A percentile compares a stretch with the other conserved stretches of the same genome.
These are phyloP conservation scores for Trichoderma asperellum DNA, from an alignment of 2,329 filamentous ascomycete genomes.

Conservation along the genomic window DNA sequence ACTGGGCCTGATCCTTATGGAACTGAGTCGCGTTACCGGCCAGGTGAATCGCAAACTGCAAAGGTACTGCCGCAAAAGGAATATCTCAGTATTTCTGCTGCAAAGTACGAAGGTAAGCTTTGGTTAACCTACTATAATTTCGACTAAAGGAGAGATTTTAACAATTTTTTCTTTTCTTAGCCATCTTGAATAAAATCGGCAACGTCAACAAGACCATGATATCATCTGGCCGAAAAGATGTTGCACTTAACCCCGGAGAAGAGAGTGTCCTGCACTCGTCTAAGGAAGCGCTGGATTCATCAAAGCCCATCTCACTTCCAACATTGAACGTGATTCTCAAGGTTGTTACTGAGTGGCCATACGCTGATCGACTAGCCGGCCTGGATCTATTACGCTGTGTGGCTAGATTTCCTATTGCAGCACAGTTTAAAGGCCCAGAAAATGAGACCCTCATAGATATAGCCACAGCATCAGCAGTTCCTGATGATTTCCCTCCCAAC, in stretches of 20 bases:
- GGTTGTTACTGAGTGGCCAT: constrained; percentile 78
- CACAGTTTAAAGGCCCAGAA: constrained; percentile 58
- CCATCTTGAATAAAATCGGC: constrained; percentile 75
- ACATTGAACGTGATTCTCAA: constrained; percentile 70
- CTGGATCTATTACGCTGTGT: constrained; percentile 88
- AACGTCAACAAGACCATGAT: constrained; percentile 76
- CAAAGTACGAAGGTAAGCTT: constrained; percentile 63
- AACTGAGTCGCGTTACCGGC: constrained; percentile 76
- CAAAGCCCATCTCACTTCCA: constrained; percentile 52
- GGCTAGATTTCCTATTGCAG: constrained; percentile 69
- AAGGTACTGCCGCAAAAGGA: constrained; percentile 76
- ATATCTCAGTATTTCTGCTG: constrained; percentile 76
- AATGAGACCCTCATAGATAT: constrained; percentile 64
- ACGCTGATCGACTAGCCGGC: constrained; percentile 76
- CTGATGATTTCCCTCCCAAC: constrained; percentile 60
- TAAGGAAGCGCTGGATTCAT: constrained; percentile 65
- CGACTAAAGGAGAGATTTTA: not conserved
- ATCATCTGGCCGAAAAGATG: constrained; percentile 70
- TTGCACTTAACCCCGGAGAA: constrained; percentile 74
- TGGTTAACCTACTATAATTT: not conserved
- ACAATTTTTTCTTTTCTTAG: constrained; percentile 43
- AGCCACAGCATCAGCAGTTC: constrained; percentile 47
- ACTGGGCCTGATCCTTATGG: constrained; percentile 73
- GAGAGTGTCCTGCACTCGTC: constrained; percentile 64
- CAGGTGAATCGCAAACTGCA: constrained; percentile 58